Percentiles rank a stretch among this genome's conserved stretches.
Evolutionary conservation across 2,329 filamentous ascomycete species (phyloP).

Genomic region (Calonectria multiphialidica): DNA sequence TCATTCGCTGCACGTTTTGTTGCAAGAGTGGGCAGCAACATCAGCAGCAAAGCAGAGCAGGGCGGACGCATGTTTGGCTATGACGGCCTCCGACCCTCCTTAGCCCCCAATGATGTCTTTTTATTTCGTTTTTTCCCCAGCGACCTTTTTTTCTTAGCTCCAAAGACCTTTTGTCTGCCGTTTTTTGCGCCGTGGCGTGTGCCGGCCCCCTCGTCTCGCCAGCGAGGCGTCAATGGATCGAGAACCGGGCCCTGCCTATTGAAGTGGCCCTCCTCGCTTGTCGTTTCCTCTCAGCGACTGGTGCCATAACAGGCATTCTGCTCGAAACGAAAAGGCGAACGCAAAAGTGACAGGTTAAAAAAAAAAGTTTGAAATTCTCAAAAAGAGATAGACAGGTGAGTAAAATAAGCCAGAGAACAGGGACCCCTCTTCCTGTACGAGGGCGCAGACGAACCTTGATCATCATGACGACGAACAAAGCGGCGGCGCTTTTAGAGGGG

Average conservation of each 20-base stretch:
- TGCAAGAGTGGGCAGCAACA: conserved; percentile 7
- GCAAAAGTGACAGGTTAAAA: not conserved
- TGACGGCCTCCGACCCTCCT: not conserved
- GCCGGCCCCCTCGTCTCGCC: not conserved
- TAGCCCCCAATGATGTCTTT: not conserved
- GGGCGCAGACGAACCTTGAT: not conserved
- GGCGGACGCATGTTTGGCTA: not conserved
- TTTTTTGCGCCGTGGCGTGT: conserved; percentile 2
- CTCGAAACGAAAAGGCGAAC: not conserved
- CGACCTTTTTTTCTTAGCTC: conserved; percentile 1
- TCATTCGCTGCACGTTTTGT: conserved; percentile 5
- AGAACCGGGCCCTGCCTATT: not conserved
- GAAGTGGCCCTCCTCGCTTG: not conserved
- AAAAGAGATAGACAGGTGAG: not conserved
- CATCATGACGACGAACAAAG: not conserved
- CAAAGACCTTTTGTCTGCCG: conserved; percentile 8
- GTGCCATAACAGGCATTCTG: not conserved
- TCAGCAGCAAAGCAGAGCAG: not conserved
- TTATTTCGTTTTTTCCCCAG: not conserved
- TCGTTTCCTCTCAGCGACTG: not conserved
- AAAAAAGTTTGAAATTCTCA: too few relatives aligned
- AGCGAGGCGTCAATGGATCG: not conserved
- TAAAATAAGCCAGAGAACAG: not conserved
- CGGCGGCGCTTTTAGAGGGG: not conserved
- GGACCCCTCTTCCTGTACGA: not conserved